Evolutionary conservation across 2,329 filamentous ascomycete genomes (phyloP).

Genomic region (Phyllachora maydis): DNA sequence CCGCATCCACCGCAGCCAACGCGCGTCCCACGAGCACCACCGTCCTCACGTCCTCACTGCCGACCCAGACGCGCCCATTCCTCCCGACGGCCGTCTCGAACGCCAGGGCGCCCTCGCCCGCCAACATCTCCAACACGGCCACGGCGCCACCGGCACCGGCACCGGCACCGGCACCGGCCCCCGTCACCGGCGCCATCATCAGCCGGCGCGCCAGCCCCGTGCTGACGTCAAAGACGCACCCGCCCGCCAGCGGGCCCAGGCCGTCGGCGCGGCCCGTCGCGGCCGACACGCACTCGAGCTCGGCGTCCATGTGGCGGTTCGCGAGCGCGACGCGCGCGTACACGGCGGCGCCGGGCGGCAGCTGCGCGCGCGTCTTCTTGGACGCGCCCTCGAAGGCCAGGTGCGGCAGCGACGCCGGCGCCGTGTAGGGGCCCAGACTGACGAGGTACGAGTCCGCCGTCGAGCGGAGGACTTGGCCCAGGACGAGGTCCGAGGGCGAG

Average conservation of each 20-base stretch:
- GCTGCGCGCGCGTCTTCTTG: slow-evolving; percentile 73
- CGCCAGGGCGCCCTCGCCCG: slow-evolving; percentile 33
- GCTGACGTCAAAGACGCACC: slow-evolving; percentile 72
- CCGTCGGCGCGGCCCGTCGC: slow-evolving; percentile 79
- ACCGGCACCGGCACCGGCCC: no score
- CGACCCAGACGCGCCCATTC: slow-evolving; percentile 85
- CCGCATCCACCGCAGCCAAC: slow-evolving; percentile 57
- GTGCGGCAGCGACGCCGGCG: slow-evolving; percentile 54
- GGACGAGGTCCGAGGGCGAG: slow-evolving; percentile 63
- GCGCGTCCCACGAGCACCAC: slow-evolving; percentile 64
- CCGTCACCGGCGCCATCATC: slow-evolving; percentile 40
- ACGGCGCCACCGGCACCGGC: no score
- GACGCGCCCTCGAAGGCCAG: slow-evolving; percentile 85
- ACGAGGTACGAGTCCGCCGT: slow-evolving; percentile 64
- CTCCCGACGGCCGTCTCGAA: slow-evolving; percentile 90
- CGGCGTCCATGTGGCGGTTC: slow-evolving; percentile 68
- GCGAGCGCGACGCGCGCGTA: slow-evolving; percentile 71
- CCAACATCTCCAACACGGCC: slow-evolving; percentile 56
- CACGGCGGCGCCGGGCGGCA: slow-evolving; percentile 56
- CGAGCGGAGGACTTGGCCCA: slow-evolving; percentile 65
- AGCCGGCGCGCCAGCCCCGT: slow-evolving; percentile 64
- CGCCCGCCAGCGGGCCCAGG: slow-evolving; percentile 61
- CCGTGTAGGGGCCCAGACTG: slow-evolving; percentile 44
- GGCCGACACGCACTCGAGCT: slow-evolving; percentile 75
- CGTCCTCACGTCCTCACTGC: slow-evolving; percentile 52